Conservation (phyloP, 2,329 filamentous ascomycete genomes). For the Fragosphaeria purpurea region DNA sequence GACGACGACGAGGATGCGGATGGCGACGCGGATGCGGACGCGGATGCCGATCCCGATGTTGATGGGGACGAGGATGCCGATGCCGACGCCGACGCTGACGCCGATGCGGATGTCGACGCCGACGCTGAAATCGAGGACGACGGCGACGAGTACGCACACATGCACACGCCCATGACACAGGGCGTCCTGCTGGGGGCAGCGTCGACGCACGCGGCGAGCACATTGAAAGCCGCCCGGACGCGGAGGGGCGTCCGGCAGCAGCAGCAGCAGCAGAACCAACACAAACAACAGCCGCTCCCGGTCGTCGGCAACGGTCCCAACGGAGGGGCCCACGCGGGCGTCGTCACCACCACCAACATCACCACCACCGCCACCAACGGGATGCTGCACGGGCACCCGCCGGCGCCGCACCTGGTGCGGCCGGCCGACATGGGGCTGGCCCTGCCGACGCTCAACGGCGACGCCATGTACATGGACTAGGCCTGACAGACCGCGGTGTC, state of each 20-base stretch:
- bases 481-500: constrained; percentile 10
- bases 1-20: neutral
- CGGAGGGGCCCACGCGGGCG: neutral
- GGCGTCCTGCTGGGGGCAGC: neutral
- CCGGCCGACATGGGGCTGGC: constrained; percentile 33
- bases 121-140: constrained; percentile 49
- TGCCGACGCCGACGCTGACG: neutral
- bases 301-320: constrained; percentile 15
- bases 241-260: constrained; percentile 22
- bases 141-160: constrained; percentile 43
- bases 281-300: constrained; percentile 9
- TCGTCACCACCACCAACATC: too few relatives aligned
- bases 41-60: neutral
- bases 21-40: neutral
- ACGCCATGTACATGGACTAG: constrained; percentile 44
- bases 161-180: constrained; percentile 28
- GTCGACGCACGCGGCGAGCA: neutral
- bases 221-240: constrained; percentile 14
- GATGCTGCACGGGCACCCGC: constrained; percentile 25
- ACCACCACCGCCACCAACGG: constrained; percentile 27
- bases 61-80: neutral
- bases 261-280: too few relatives aligned
- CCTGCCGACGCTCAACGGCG: constrained; percentile 34
- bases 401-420: neutral
- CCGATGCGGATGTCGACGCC: constrained; percentile 19